Evolutionary conservation across 306 rosid genomes (phyloP).

Genomic region (Sicyos baderoa): DNA sequence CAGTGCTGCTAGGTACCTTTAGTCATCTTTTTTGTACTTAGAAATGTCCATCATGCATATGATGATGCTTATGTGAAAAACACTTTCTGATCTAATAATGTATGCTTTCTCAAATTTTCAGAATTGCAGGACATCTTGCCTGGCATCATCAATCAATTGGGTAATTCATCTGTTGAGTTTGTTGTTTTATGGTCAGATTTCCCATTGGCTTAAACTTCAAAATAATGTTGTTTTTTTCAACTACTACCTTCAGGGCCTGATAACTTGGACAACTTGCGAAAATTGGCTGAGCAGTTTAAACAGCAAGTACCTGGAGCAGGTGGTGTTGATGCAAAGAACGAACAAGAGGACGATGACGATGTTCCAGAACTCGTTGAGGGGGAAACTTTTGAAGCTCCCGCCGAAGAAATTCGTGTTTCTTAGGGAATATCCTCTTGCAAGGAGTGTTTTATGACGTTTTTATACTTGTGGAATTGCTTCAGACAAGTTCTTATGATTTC

Average conservation of each 20-base stretch:
- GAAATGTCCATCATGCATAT: too few relatives aligned
- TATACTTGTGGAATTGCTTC: neutral
- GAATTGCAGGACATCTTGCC: conserved; percentile 99
- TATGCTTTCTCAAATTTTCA: conserved; percentile 26
- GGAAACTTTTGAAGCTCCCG: conserved; percentile 75
- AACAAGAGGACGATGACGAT: conserved; percentile 53
- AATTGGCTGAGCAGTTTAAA: conserved; percentile 84
- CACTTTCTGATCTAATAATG: neutral
- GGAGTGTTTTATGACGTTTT: neutral
- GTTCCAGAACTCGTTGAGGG: conserved; percentile 86
- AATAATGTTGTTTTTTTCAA: neutral
- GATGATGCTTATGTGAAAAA: too few relatives aligned
- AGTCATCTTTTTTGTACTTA: too few relatives aligned
- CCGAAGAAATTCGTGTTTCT: conserved; percentile 49
- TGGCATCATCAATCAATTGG: conserved; percentile 80
- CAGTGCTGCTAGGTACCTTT: too few relatives aligned
- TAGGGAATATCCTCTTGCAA: conserved; percentile 15
- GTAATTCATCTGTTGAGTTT: conserved; percentile 26
- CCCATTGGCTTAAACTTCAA: neutral
- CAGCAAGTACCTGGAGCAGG: conserved; percentile 67
- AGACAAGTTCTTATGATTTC: too few relatives aligned
- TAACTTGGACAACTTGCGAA: conserved; percentile 84
- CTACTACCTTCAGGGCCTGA: conserved; percentile 57
- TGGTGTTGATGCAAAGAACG: conserved; percentile 34
- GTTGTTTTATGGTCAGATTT: neutral